phyloP scores from a whole-genome alignment of 1,284 basidiomycete genomes.

The Inonotus obliquus region DNA sequence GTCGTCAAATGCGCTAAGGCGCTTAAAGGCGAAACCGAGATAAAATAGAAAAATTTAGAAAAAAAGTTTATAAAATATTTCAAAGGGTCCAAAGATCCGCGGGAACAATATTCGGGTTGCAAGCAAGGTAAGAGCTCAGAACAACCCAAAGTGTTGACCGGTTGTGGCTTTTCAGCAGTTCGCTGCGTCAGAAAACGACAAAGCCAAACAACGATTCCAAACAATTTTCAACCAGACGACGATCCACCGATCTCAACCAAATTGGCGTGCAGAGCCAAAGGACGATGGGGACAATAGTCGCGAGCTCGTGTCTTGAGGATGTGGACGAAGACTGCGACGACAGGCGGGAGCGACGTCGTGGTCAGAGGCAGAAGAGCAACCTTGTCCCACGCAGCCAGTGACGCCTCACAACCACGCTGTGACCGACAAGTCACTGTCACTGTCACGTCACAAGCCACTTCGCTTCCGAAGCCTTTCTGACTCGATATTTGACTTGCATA shows the following conservation, averaged over 20 bases:
- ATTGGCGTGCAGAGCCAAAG: background rate
- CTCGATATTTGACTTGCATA: background rate
- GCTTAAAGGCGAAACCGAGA: conserved; percentile 3
- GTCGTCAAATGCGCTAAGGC: background rate
- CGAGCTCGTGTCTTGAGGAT: conserved; percentile 1
- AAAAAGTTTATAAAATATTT: conserved; percentile 18
- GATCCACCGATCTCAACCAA: background rate
- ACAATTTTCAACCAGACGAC: background rate
- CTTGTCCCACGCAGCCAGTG: background rate
- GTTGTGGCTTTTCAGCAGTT: conserved; percentile 4
- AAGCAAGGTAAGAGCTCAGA: background rate
- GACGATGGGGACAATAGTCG: background rate
- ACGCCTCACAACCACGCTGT: conserved; percentile 1
- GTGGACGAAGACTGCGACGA: conserved; percentile 7
- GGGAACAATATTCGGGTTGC: background rate
- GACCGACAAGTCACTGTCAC: conserved; percentile 4
- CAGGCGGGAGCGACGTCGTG: conserved; percentile 8
- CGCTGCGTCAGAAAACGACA: conserved; percentile 8
- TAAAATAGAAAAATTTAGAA: background rate
- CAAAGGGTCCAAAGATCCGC: conserved; percentile 4
- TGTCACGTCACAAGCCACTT: background rate
- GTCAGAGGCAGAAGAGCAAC: conserved; percentile 9
- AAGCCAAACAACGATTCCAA: conserved; percentile 1
- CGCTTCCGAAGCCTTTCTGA: background rate
- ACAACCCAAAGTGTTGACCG: background rate